Percentiles rank a stretch among this genome's conserved stretches.
Conservation (phyloP, 305 asterid species). For the Euphrasia arctica region DNA sequence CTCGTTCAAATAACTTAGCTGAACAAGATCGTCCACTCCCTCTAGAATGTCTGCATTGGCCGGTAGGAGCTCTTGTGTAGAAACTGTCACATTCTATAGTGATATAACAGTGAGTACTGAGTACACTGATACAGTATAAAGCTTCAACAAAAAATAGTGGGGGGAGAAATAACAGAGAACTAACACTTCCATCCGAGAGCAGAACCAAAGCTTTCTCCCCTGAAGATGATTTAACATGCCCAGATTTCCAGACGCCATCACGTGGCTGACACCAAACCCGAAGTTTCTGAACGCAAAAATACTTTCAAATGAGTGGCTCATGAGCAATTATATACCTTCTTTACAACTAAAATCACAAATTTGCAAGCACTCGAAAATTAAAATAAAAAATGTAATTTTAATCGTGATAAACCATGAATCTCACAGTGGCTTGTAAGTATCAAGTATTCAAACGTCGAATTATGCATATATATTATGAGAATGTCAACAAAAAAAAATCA, state of each 20-base stretch:
- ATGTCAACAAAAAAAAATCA: constrained; percentile 20
- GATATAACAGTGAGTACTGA: constrained; percentile 30
- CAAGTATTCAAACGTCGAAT: too few species aligned
- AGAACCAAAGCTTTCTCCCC: constrained; percentile 59
- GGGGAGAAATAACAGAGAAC: constrained; percentile 33
- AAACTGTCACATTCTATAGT: constrained; percentile 60
- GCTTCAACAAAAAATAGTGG: constrained; percentile 22
- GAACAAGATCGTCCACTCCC: constrained; percentile 91
- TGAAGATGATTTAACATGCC: constrained; percentile 62
- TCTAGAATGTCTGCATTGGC: constrained; percentile 91
- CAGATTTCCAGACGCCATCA: constrained; percentile 58
- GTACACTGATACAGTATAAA: constrained; percentile 23
- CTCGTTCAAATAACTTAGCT: constrained; percentile 85
- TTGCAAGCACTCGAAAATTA: not conserved
- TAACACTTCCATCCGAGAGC: constrained; percentile 66
- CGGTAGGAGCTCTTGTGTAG: constrained; percentile 64
- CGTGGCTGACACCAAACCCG: constrained; percentile 68
- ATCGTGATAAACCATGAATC: not conserved
- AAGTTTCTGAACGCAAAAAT: constrained; percentile 56
- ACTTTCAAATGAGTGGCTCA: constrained; percentile 19
- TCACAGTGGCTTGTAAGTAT: too few species aligned
- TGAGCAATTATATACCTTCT: constrained; percentile 12
- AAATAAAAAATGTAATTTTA: not conserved
- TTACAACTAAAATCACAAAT: not conserved
- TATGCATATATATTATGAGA: too few species aligned